Evolutionary conservation across 176 grass and related monocot species (phyloP).

Genomic region (Carex scoparia): DNA sequence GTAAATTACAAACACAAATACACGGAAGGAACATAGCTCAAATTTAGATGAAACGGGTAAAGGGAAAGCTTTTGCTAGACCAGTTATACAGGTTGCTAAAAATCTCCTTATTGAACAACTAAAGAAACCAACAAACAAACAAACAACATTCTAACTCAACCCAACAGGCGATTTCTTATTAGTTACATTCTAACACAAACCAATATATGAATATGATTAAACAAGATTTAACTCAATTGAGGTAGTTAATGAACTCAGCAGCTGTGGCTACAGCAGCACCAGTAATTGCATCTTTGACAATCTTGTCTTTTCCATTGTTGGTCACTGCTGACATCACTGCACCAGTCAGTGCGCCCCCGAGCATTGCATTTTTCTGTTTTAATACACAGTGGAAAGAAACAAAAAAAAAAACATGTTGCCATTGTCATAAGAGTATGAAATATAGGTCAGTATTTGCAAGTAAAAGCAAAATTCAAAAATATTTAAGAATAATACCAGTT

Average conservation of each 20-base stretch:
- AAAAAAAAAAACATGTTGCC: neutral
- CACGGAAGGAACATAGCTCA: neutral
- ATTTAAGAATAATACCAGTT: neutral
- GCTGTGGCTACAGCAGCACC: conserved; percentile 68
- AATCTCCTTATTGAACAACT: neutral
- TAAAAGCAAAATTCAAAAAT: neutral
- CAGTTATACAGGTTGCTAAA: neutral
- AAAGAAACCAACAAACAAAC: conserved; percentile 1
- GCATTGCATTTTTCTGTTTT: conserved; percentile 67
- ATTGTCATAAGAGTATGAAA: neutral
- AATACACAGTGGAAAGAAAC: neutral
- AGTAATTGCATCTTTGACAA: conserved; percentile 64
- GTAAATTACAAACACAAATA: neutral
- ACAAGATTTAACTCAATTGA: conserved; percentile 29
- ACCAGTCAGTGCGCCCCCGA: conserved; percentile 57
- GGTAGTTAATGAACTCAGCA: conserved; percentile 58
- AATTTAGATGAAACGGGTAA: neutral
- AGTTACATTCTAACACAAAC: neutral
- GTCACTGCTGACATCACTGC: conserved; percentile 49
- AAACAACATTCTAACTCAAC: neutral
- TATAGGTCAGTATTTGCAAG: neutral
- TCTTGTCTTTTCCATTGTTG: conserved; percentile 49
- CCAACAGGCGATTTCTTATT: neutral
- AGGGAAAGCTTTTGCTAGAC: neutral
- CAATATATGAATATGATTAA: conserved; percentile 3